Evolutionary conservation across 768 basidiomycete genomes (phyloP).

Genomic region (Tylopilus intermedius): DNA sequence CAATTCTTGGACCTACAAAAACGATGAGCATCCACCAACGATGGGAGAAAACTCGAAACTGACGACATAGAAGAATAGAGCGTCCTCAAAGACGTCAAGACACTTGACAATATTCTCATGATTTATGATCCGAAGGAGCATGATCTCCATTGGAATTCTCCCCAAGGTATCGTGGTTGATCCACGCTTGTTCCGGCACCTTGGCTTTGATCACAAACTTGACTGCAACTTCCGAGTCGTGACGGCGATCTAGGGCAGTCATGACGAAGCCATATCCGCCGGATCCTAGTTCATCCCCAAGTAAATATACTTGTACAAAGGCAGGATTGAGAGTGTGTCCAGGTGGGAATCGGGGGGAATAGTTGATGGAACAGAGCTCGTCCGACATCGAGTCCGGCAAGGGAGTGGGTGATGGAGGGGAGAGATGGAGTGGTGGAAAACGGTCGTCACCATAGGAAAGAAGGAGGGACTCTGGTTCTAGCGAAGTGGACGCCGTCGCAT

Average conservation of each 20-base stretch:
- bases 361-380: conserved; percentile 18
- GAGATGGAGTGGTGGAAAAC: not conserved
- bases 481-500: not conserved
- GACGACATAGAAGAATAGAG: conserved; percentile 82
- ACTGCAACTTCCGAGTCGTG: conserved; percentile 76
- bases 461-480: conserved; percentile 21
- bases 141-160: conserved; percentile 74
- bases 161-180: conserved; percentile 58
- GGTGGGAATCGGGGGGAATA: conserved; percentile 54
- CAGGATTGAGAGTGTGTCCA: conserved; percentile 54
- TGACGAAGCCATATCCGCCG: conserved; percentile 94
- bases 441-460: conserved; percentile 13
- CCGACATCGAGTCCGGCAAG: not conserved
- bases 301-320: conserved; percentile 55
- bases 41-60: conserved; percentile 23
- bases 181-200: conserved; percentile 49
- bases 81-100: conserved; percentile 81
- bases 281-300: conserved; percentile 79
- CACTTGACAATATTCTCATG: conserved; percentile 83
- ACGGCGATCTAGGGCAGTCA: conserved; percentile 67
- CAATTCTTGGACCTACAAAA: conserved; percentile 75
- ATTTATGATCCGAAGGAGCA: conserved; percentile 64
- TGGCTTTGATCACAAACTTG: conserved; percentile 87
- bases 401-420: conserved; percentile 1
- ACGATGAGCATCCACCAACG: conserved; percentile 1